These are phyloP conservation scores for Aquilaria yunnanensis DNA, from an alignment of 345 rosid genomes.

Conservation along the genomic window DNA sequence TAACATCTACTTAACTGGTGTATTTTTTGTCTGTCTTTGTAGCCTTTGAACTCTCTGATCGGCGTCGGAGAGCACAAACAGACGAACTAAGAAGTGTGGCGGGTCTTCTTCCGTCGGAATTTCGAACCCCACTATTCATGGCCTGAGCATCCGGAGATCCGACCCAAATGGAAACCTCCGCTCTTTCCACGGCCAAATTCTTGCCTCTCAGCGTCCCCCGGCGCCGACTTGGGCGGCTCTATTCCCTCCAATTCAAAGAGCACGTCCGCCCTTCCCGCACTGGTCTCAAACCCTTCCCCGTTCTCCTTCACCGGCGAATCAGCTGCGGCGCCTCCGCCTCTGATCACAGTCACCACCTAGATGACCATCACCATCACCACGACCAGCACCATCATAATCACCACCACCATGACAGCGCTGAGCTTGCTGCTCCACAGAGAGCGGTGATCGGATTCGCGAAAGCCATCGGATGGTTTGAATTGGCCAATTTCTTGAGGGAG, in stretches of 20 bases:
- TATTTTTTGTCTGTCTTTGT: too few species aligned
- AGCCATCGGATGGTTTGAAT: slow-evolving; percentile 61
- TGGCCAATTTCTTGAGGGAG: slow-evolving; percentile 81
- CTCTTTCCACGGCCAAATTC: slow-evolving; percentile 30
- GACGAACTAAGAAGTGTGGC: not conserved
- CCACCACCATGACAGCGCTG: slow-evolving; percentile 25
- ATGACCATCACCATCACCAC: not conserved
- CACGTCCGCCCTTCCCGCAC: slow-evolving; percentile 23
- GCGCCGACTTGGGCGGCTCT: slow-evolving; percentile 28
- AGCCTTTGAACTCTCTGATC: too few species aligned
- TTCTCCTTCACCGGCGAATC: slow-evolving; percentile 16
- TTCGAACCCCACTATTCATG: not conserved
- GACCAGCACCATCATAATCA: slow-evolving; percentile 35
- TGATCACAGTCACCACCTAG: slow-evolving; percentile 2
- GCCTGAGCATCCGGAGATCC: not conserved
- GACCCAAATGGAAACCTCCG: slow-evolving; percentile 43
- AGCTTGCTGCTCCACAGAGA: slow-evolving; percentile 45
- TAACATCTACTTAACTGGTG: not conserved
- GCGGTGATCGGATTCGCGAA: slow-evolving; percentile 54
- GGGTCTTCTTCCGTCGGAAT: not conserved
- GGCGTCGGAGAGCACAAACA: too few species aligned
- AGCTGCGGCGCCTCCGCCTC: slow-evolving; percentile 17
- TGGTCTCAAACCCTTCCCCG: slow-evolving; percentile 20
- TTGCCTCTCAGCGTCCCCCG: slow-evolving; percentile 27
- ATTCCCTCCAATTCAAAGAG: slow-evolving; percentile 18